Base-by-base conservation (phyloP, 2,329 filamentous ascomycete species). In the Cryphonectria parasitica region DNA sequence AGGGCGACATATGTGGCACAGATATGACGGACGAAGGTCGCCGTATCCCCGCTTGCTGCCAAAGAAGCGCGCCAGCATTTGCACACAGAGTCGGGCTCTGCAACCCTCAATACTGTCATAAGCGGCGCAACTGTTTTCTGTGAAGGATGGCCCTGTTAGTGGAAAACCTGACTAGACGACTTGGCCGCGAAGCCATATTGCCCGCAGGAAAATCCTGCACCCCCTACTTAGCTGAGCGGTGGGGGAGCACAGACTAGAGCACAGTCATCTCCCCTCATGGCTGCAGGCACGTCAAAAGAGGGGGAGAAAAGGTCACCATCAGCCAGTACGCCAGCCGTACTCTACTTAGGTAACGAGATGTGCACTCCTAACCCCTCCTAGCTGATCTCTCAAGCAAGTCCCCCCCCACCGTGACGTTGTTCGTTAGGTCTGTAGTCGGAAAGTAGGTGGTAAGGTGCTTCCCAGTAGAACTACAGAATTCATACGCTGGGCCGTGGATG, bases 391-490 rank as follows among this genome's bases (percentile, higher is more conserved):
- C 41, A 11, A 43, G 41, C 41, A 43, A 17, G 41, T 17, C 41
- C 41, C 41, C 41, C 11, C 84, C 82, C 15, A 77, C 74, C 17
- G 75, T 70, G 11, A 82, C 80, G 69, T 85, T 85, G 72, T 79
- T 81, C 11, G 77, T 74, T 0, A 78, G 78, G 3, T 76, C 74
- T 11, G 75, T 71, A 49, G 74, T 71, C 3, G 75, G 77, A 75
- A 82, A 84, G 43, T 85, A 80, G 64, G 79, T 80, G 17, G 83
- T 86, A 71, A 79, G 77, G 22, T 76, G 74, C 69, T 76, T 77
- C 7, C 72, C 3, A 77, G 75, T 11, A 82, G 72, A 10, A 60
- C 69, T 7, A 78, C 79, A 45, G 45, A 75, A 74, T 25, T 66
- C 68, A 28, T 70, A 17, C 75, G 72, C 73, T 77, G 75, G 72